Percentiles rank a stretch among this genome's conserved stretches.
Evolutionary conservation across 805 yeast genomes (phyloP).

Genomic region (Saccharomyces eubayanus): DNA sequence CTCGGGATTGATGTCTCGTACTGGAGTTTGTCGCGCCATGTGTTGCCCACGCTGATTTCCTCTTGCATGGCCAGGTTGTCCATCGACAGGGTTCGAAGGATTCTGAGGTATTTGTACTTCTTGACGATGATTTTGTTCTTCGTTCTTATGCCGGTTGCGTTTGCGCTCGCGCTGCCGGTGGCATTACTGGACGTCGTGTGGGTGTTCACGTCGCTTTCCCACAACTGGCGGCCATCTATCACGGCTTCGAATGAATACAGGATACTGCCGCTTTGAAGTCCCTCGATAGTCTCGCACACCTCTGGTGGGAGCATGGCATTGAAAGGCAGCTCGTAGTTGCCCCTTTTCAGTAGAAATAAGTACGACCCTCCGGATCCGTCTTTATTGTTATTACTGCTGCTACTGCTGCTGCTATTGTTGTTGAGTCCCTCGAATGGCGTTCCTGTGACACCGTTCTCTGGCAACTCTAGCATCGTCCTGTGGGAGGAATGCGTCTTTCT

Average conservation of each 20-base stretch:
- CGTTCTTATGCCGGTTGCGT: constrained; percentile 23
- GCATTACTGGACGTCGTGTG: background rate
- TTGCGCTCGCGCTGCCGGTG: background rate
- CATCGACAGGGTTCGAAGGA: constrained; percentile 72
- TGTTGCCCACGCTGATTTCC: constrained; percentile 82
- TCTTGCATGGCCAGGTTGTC: constrained; percentile 59
- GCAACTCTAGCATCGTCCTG: constrained; percentile 18
- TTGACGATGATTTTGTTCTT: constrained; percentile 42
- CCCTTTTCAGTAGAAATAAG: constrained; percentile 42
- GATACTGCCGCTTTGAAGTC: constrained; percentile 69
- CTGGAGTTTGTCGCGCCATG: constrained; percentile 85
- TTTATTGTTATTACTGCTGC: background rate
- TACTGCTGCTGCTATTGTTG: constrained; percentile 1
- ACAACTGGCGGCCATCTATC: constrained; percentile 46
- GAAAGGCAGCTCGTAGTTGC: constrained; percentile 84
- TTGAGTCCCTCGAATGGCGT: constrained; percentile 28
- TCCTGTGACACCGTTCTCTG: constrained; percentile 25
- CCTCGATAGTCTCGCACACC: constrained; percentile 82
- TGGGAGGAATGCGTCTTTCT: constrained; percentile 5
- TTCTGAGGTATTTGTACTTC: constrained; percentile 54
- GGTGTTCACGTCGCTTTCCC: constrained; percentile 3
- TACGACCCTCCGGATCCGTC: background rate
- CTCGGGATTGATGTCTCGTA: constrained; percentile 79
- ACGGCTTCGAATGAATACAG: constrained; percentile 65
- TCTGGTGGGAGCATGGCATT: constrained; percentile 73